phyloP scores from a whole-genome alignment of 495 filamentous ascomycete genomes.

The Xylaria telfairii region DNA sequence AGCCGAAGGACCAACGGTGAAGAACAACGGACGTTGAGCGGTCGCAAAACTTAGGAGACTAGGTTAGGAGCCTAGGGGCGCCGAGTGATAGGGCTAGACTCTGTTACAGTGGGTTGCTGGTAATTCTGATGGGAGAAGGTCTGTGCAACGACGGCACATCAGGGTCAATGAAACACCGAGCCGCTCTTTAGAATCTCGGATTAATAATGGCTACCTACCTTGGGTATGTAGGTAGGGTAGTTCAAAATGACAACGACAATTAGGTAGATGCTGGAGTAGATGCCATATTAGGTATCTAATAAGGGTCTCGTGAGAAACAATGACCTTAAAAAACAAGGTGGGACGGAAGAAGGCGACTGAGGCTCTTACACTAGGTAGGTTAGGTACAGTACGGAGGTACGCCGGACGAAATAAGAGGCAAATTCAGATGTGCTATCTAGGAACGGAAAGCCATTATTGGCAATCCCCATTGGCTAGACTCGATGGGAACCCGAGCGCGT shows the following conservation, averaged over 20 bases:
- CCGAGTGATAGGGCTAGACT: slow-evolving; percentile 1
- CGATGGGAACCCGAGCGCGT: slow-evolving; percentile 20
- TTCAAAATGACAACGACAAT: background rate
- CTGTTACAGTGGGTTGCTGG: slow-evolving; percentile 7
- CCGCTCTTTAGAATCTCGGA: background rate
- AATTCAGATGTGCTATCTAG: slow-evolving; percentile 2
- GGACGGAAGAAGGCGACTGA: slow-evolving; percentile 8
- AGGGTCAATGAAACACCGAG: slow-evolving; percentile 18
- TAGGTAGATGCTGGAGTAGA: background rate
- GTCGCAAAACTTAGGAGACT: slow-evolving; percentile 16
- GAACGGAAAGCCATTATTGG: slow-evolving; percentile 11
- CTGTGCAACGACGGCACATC: slow-evolving; percentile 24
- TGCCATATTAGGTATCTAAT: background rate
- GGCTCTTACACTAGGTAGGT: slow-evolving; percentile 19
- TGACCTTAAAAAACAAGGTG: background rate
- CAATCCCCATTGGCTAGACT: slow-evolving; percentile 7
- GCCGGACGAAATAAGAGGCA: background rate
- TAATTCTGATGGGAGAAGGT: slow-evolving; percentile 16
- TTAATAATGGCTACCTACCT: background rate
- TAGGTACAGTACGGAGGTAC: too few relatives aligned
- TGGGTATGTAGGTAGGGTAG: background rate
- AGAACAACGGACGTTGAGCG: background rate
- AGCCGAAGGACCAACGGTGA: background rate
- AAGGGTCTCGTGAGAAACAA: background rate
- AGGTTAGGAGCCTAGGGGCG: background rate